Evolutionary conservation across 352 stramenopile species (phyloP), one percentile per base, ranked within the genome.

Genomic region (Phytophthora niederhauseri): DNA sequence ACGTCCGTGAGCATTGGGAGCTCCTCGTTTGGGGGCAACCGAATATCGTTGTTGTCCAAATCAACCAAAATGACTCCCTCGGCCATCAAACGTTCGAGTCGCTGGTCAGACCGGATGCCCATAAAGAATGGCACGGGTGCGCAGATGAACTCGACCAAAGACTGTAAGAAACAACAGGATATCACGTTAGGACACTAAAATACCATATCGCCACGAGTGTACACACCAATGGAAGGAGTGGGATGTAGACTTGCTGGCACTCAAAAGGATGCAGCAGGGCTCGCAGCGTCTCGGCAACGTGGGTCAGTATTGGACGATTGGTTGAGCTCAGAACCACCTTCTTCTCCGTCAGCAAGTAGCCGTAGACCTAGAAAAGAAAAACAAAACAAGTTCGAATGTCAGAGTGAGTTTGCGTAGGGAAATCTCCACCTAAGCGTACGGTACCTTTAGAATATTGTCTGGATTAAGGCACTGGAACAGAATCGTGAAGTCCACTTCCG

Each of bases 91-190:
- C 64, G 67, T 34, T 85, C 73, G 0, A 84, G 72, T 4, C 73
- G 62, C 11, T 75, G 57, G 30, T 86, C 74, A 0, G 81, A 87
- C 0, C 78, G 68, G 26, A 92, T 74, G 1, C 86, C 86, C 82
- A 94, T 92, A 57, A 94, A 91, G 50, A 93, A 94, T 12, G 86
- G 86, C 5, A 94, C 84, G 1, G 86, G 86, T 4, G 86, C 83
- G 6, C 77, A 88, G 6, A 92, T 76, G 65, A 94, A 92, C 57
- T 94, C 86, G 0, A 91, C 45, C 26, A 94, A 60, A 0, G 79
- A 78, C 86, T 94, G 6, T 2, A 67, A 28, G 1, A 70, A 52
- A 59, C 5, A 26, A 55, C 17, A 51, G 26, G 0, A 51, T 7
- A 51, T 17, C 30, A 28, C 2, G 8, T 51, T 17, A 51, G 45